A percentile compares a stretch with the other conserved stretches of the same genome.
Evolutionary conservation across 1,139 yeast species (phyloP).

Genomic region (Zygosaccharomyces sapae): DNA sequence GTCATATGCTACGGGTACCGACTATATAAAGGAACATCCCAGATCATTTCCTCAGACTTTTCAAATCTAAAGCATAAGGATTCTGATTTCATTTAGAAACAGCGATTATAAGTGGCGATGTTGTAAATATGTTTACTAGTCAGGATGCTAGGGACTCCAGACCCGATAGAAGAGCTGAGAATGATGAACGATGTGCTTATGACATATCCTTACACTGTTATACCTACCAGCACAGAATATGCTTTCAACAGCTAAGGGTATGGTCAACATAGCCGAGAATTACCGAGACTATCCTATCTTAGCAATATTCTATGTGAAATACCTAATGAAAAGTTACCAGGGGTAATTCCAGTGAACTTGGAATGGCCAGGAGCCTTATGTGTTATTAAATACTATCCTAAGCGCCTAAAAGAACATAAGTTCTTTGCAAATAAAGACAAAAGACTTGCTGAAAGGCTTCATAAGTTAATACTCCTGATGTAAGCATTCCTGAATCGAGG

Average conservation of each 20-base stretch:
- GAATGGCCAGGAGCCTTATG: constrained; percentile 8
- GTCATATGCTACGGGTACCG: background rate
- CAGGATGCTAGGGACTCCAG: background rate
- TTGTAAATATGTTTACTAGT: background rate
- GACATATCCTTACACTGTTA: background rate
- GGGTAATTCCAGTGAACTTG: constrained; percentile 1
- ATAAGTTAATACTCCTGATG: background rate
- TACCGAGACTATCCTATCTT: constrained; percentile 6
- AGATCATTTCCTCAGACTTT: background rate
- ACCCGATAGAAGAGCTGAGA: background rate
- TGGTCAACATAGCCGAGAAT: constrained; percentile 1
- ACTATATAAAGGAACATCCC: background rate
- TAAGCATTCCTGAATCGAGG: background rate
- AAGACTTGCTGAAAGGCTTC: background rate
- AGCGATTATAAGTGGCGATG: background rate
- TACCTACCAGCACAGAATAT: background rate
- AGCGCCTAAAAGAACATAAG: constrained; percentile 4
- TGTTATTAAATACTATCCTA: constrained; percentile 7
- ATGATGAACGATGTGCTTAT: background rate
- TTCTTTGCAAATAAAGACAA: background rate
- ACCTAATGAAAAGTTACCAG: constrained; percentile 5
- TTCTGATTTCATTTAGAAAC: background rate
- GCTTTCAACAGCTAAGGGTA: background rate
- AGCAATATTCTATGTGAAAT: constrained; percentile 5
- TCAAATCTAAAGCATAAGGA: background rate